Evolutionary conservation across 106 monocot species (phyloP), one percentile per base, ranked within the genome.

Genomic region (Amphibolis antarctica): DNA sequence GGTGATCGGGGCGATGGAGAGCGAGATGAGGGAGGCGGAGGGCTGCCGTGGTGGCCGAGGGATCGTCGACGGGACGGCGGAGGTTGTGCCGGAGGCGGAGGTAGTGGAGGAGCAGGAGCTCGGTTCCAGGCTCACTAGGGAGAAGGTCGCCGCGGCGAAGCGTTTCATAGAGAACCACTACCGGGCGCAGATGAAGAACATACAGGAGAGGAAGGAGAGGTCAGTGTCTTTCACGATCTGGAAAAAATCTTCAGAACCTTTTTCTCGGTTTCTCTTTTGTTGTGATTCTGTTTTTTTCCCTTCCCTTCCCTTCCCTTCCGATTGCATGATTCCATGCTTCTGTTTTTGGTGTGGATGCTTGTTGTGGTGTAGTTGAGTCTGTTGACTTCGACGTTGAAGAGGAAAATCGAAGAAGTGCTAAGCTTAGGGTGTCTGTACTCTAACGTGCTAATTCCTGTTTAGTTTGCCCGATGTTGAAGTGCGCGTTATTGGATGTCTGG

Each of bases 91-190:
- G 24, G 62, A 44, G 42, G 30, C 10, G 51, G 55, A n/a, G 50
- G 67, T 26, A 60, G 36, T 29, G 17, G 67, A 23, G 80, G 77
- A 74, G 71, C 71, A 71, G 83, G n/a, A 57, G 64, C 72, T 62
- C 66, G 86, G 82, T 9, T 83, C 86, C 44, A 80, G 75, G 45
- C 68, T 83, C 31, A 86, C 86, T 24, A 86, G 80, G 86, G 83
- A 86, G 75, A 58, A 80, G 52, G 86, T 86, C 50, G 86, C 82
- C 1, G 83, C 83, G 2, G 86, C 86, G 43, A 86, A 86, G 74
- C 55, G 79, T 65, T 86, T 72, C 75, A 86, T 86, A 68, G 86
- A 86, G 83, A 86, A 83, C 63, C 86, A 86, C 75, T 86, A 83
- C 83, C 53, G 80, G 24, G 25, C 77, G 29, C 86, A 86, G 74